Base-by-base conservation (phyloP, 2,329 filamentous ascomycete genomes). In the Sarocladium kiliense region DNA sequence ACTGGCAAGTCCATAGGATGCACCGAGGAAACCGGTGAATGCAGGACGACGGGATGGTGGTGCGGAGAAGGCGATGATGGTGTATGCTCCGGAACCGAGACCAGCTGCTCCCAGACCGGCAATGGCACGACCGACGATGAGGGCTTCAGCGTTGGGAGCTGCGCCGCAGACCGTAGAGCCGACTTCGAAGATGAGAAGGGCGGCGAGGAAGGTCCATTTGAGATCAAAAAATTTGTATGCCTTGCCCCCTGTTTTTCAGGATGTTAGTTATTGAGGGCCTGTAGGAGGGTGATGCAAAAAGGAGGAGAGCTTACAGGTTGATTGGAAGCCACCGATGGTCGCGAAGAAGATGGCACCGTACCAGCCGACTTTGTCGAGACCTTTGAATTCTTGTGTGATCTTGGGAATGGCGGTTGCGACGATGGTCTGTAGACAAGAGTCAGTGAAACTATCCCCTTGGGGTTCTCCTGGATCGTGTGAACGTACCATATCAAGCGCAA, bases 291-390 rank as follows among this genome's bases (percentile, higher is more conserved):
- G 67, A 61, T 7, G 12, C 30, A 54, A 60, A 58, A 14, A 60
- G 30, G 3, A 55, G 54, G 23, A 61, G 11, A 23, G 62, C 68
- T 57, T 65, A 71, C 71, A 77, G 16, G 70, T 69, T 42, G 74
- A 72, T 62, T 77, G 74, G 61, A 75, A 71, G 56, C 68, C 68
- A 10, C 71, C 76, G 27, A 76, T 63, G 1, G 75, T 77, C 60
- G 80, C 69, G 65, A 80, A 79, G 60, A 77, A 82, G 41, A 77
- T 77, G 16, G 78, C 74, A 2, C 79, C 80, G 60, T 85, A 85
- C 82, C 82, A 86, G 21, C 77, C 76, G 12, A 81, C 74, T 58
- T 82, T 76, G 34, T 74, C 71, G 18, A 82, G 71, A 49, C 75
- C 71, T 56, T 77, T 69, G 67, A 80, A 78, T 39, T 78, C 73